Evolutionary conservation across 257 asterid species (phyloP), one percentile per base, ranked within the genome.

Genomic region (Fraxinus anomala): DNA sequence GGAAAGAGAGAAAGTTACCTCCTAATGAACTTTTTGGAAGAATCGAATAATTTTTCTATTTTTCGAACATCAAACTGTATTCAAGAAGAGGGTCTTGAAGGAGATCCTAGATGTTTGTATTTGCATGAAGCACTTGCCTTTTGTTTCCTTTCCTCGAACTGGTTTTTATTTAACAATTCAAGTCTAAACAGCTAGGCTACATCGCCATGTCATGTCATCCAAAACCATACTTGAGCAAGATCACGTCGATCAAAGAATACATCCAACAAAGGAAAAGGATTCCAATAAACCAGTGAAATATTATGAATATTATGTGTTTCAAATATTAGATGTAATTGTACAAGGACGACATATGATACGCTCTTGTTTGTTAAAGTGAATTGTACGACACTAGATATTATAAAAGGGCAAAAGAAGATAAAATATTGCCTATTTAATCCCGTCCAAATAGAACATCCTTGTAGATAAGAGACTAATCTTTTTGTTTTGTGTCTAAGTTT

Each of bases 131-230:
- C 33, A 21, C 56, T 59, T 28, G 2, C n/a, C 33, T 31, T 31
- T 31, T 21, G 36, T 56, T 73, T 73, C 37, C 37, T 51, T 74
- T 34, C 33, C 77, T 54, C 17, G 59, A 51, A 72, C 51, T 34
- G 19, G 26, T 34, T 19, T 69, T 40, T 28, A 31, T 34, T 11
- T 8, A 68, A 16, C 12, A 68, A 12, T 68, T 68, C 7, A 34
- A 10, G 11, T 36, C 14, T 11, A 10, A 69, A 34, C 11, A 9
- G 23, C 2, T 31, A 31, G 19, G 6, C n/a, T 1, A 37, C 42
- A 6, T 7, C 42, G 3, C 42, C 42, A 37, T 37, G 42, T 37
- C 7, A 37, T 37, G 33, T 31, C 2, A 31, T 31, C 33, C 33
- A 31, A 31, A 31, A 31, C 33, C 33, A 31, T 31, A 31, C 33